A percentile compares a stretch with the other conserved stretches of the same genome.
Conservation (phyloP, 2,329 filamentous ascomycete species). For the Alternaria dauci region DNA sequence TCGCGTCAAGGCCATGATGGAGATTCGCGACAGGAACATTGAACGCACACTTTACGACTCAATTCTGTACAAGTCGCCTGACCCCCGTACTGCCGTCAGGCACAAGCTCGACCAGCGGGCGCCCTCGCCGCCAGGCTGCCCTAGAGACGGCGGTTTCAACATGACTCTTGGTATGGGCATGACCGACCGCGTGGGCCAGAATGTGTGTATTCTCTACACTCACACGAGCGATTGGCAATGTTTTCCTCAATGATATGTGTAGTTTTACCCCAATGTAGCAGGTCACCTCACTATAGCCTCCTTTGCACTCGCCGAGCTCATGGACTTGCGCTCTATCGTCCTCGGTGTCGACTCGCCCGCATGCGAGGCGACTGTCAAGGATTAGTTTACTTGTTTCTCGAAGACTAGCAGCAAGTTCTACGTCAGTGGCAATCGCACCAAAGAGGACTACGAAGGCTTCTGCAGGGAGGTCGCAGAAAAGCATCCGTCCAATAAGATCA, state of each 20-base stretch:
- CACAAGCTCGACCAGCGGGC: too few species aligned
- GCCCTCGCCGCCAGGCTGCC: too few species aligned
- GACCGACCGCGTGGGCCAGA: constrained; percentile 2
- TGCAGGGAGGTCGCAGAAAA: constrained; percentile 2
- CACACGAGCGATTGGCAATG: not conserved
- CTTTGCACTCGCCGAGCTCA: constrained; percentile 12
- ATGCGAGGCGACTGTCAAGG: not conserved
- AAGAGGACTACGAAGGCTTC: not conserved
- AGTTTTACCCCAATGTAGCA: constrained; percentile 11
- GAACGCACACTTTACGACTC: too few species aligned
- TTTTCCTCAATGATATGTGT: not conserved
- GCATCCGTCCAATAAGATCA: not conserved
- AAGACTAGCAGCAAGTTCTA: constrained; percentile 5
- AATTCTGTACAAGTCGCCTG: too few species aligned
- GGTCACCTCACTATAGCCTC: constrained; percentile 11
- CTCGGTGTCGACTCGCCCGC: constrained; percentile 1
- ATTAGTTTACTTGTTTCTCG: constrained; percentile 6
- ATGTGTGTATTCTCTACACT: not conserved
- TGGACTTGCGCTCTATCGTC: constrained; percentile 13
- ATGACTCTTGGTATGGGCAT: too few species aligned
- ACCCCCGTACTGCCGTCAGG: too few species aligned
- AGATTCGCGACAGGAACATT: too few species aligned
- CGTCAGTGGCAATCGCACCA: not conserved
- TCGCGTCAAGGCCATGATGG: too few species aligned
- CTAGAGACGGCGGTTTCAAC: too few species aligned